phyloP scores from a whole-genome alignment of 169 alveolate species.

The Ichthyophthirius multifiliis region DNA sequence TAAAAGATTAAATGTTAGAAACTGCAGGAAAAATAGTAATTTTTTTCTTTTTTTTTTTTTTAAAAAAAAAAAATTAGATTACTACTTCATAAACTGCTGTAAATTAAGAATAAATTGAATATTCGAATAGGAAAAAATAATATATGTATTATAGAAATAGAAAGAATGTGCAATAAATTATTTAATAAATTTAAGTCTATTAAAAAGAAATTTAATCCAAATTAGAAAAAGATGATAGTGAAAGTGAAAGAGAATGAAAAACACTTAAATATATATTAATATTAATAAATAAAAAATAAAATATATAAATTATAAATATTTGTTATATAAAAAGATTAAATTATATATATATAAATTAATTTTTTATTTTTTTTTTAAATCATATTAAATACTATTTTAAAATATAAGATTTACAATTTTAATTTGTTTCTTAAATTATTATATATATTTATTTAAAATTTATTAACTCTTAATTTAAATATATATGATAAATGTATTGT shows the following conservation, averaged over 20 bases:
- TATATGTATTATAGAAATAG: slow-evolving; percentile 29
- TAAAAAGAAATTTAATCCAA: not conserved
- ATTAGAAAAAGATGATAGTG: not conserved
- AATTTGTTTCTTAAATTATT: too few relatives aligned
- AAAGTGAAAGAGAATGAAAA: not conserved
- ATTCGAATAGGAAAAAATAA: slow-evolving; percentile 1
- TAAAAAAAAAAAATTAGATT: not conserved
- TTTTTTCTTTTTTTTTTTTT: not conserved
- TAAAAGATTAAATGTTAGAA: slow-evolving; percentile 17
- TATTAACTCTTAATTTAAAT: too few relatives aligned
- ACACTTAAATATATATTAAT: too few relatives aligned
- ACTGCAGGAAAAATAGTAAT: slow-evolving; percentile 22
- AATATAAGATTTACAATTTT: too few relatives aligned
- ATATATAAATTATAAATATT: too few relatives aligned
- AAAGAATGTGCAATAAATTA: slow-evolving; percentile 23
- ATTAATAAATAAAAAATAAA: too few relatives aligned
- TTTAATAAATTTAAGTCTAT: slow-evolving; percentile 12
- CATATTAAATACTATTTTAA: too few relatives aligned
- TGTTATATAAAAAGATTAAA: too few relatives aligned
- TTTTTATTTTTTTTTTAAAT: too few relatives aligned
- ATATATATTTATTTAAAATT: too few relatives aligned
- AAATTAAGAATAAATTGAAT: not conserved
- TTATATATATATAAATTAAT: too few relatives aligned
- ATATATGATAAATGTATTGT: too few relatives aligned
- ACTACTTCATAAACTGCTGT: not conserved